Evolutionary conservation across 306 rosid genomes (phyloP), one percentile per base, ranked within the genome.

Genomic region (Gillenia trifoliata): DNA sequence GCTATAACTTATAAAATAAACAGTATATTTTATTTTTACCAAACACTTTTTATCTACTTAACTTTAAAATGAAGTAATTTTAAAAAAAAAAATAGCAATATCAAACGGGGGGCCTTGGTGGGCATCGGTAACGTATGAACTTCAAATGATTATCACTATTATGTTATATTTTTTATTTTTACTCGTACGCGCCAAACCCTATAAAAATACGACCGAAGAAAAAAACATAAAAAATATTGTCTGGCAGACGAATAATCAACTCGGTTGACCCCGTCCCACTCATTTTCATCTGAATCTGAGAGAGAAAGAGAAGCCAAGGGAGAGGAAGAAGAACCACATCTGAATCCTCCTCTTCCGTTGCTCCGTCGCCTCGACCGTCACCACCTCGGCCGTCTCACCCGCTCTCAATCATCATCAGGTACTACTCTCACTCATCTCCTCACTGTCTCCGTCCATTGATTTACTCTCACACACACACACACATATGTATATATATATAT

Each of bases 271-370:
- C 63, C 9, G 23, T 16, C 9, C 71, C 52, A 47, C 52, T 23
- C 63, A 1, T 22, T 16, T 62, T 49, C 76, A 74, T 74, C 71
- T 49, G 71, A 74, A 74, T 64, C 78, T 23, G 52, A 62, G 22
- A 49, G 52, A 47, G 52, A 47, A 47, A 6, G 11, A 38, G 41
- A 47, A 61, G 11, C 38, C 15, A 13, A 61, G 16, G 59, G 36
- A 60, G 40, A 54, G 25, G 55, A 40, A 60, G 57, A 72, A 72
- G 76, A 72, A 62, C 30, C 43, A 45, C 52, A 47, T 47, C 52
- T 12, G 16, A 5, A 73, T 52, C 60, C 45, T 28, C 8, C 2
- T 29, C 31, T 38, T 41, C 56, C 47, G 63, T 29, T 45, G 38
- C 54, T 10, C 30, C 15, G 9, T n/a, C 8, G 52, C 50, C 49